A percentile compares a stretch with the other conserved stretches of the same genome.
Conservation (phyloP, 2,329 filamentous ascomycete genomes). For the Calonectria pauciramosa region DNA sequence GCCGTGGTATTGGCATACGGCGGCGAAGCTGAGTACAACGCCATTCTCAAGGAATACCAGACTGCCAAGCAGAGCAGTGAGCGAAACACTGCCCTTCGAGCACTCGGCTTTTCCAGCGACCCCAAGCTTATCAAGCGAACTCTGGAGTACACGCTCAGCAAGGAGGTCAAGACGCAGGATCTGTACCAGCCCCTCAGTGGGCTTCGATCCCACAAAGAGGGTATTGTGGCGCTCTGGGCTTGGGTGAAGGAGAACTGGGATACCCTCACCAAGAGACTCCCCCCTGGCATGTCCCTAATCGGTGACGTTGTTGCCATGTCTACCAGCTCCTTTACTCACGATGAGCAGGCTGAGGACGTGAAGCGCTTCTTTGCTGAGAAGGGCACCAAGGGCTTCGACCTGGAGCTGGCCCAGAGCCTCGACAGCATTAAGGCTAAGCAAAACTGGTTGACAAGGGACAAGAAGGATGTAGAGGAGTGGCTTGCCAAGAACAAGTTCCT, state of each 20-base stretch:
- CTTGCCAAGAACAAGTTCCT: conserved; percentile 46
- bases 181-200: conserved; percentile 90
- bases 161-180: conserved; percentile 93
- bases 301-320: conserved; percentile 86
- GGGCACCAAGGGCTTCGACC: conserved; percentile 88
- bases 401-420: conserved; percentile 89
- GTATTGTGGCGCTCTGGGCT: conserved; percentile 83
- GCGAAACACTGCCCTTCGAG: conserved; percentile 90
- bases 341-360: conserved; percentile 81
- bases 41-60: conserved; percentile 46
- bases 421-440: conserved; percentile 87
- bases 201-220: conserved; percentile 81
- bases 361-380: conserved; percentile 85
- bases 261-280: conserved; percentile 83
- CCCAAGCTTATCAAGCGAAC: conserved; percentile 87
- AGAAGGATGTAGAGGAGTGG: conserved; percentile 78
- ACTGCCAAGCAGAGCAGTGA: conserved; percentile 80
- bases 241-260: conserved; percentile 94
- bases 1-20: conserved; percentile 87
- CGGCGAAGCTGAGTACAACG: conserved; percentile 68
- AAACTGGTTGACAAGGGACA: conserved; percentile 70
- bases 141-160: conserved; percentile 79
- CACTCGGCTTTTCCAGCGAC: conserved; percentile 82
- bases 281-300: conserved; percentile 88
- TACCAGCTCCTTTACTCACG: conserved; percentile 83